Percentiles rank a stretch among this genome's conserved stretches.
Evolutionary conservation across 768 basidiomycete genomes (phyloP).

Genomic region (Boletus fagicola): DNA sequence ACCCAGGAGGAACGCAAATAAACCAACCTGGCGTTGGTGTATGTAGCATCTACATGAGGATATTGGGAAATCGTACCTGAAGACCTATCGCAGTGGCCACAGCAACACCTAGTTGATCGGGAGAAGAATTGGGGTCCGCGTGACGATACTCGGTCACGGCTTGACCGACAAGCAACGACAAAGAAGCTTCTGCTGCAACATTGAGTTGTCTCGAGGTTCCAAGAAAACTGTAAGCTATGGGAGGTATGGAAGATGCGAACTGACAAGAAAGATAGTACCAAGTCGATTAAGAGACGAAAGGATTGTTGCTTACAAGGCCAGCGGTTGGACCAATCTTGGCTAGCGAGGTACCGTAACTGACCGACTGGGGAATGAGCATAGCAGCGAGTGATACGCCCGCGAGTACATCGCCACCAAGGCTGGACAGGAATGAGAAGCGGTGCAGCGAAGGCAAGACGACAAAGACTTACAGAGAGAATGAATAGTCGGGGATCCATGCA

Average conservation of each 20-base stretch:
- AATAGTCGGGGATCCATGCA: conserved; percentile 79
- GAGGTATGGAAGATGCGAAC: conserved; percentile 85
- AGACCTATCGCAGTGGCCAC: conserved; percentile 82
- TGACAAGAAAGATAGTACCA: conserved; percentile 27
- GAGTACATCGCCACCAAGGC: conserved; percentile 68
- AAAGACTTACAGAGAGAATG: conserved; percentile 55
- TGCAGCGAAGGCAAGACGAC: background rate
- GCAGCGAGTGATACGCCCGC: conserved; percentile 85
- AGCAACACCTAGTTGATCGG: conserved; percentile 56
- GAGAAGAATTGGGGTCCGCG: conserved; percentile 35
- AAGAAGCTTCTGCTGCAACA: conserved; percentile 85
- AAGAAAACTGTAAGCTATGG: conserved; percentile 85
- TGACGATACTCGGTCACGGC: conserved; percentile 71
- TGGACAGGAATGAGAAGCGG: conserved; percentile 22
- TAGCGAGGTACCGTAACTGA: conserved; percentile 88
- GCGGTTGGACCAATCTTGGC: conserved; percentile 83
- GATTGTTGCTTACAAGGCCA: conserved; percentile 60
- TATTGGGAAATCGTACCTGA: conserved; percentile 49
- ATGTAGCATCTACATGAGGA: background rate
- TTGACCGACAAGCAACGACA: conserved; percentile 86
- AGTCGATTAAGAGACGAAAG: background rate
- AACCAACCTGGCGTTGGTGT: conserved; percentile 54
- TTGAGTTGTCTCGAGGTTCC: conserved; percentile 82
- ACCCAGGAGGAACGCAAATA: conserved; percentile 83
- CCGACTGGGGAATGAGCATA: conserved; percentile 83